Evolutionary conservation across 345 rosid genomes (phyloP).

Genomic region (Microcos paniculata): DNA sequence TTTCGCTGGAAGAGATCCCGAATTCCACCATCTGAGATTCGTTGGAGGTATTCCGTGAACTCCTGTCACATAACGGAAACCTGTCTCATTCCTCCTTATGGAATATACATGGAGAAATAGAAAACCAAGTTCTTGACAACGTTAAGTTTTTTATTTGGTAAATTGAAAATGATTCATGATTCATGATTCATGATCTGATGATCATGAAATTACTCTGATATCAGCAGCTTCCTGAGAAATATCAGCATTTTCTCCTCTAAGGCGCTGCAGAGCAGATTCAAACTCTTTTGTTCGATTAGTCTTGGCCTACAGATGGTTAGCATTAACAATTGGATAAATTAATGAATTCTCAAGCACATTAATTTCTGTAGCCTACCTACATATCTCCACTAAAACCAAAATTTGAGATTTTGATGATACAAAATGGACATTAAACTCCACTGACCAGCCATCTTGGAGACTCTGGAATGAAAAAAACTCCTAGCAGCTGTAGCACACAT

Average conservation of each 20-base stretch:
- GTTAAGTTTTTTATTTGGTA: too few relatives aligned
- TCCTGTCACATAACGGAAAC: neutral
- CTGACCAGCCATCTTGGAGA: conserved; percentile 57
- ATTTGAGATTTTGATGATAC: neutral
- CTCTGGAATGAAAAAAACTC: conserved; percentile 44
- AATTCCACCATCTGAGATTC: neutral
- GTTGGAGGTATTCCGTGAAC: neutral
- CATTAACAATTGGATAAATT: too few relatives aligned
- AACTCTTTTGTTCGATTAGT: conserved; percentile 41
- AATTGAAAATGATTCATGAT: neutral
- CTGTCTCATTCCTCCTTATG: neutral
- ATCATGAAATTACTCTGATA: conserved; percentile 35
- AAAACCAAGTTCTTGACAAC: neutral
- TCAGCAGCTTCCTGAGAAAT: conserved; percentile 48
- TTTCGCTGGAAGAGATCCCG: conserved; percentile 13
- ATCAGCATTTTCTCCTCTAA: conserved; percentile 47
- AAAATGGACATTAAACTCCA: neutral
- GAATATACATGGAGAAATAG: neutral
- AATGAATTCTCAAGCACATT: neutral
- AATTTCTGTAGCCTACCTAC: neutral
- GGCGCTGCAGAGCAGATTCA: conserved; percentile 36
- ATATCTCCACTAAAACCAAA: neutral
- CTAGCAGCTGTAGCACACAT: conserved; percentile 27
- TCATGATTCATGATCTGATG: too few relatives aligned
- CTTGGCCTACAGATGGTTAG: conserved; percentile 29